These are phyloP conservation scores for Mycena amicta DNA, from an alignment of 768 basidiomycete species.

Conservation along the genomic window DNA sequence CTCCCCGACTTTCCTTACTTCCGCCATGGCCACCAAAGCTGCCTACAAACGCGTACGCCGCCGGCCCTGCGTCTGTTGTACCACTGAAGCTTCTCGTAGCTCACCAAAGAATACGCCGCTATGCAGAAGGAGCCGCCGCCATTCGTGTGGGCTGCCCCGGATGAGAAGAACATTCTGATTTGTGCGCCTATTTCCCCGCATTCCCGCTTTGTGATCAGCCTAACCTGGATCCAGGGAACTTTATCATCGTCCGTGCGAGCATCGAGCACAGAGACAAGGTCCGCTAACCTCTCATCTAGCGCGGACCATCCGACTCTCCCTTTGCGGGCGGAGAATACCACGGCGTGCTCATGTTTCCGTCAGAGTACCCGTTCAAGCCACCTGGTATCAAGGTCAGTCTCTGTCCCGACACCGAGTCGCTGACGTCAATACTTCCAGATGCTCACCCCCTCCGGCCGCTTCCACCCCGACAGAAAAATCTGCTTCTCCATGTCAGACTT, in stretches of 20 bases:
- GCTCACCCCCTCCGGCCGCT: slow-evolving; percentile 89
- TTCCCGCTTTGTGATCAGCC: neutral
- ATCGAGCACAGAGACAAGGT: neutral
- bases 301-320: slow-evolving; percentile 92
- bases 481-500: slow-evolving; percentile 99
- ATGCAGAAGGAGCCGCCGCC: slow-evolving; percentile 96
- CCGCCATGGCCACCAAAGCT: slow-evolving; percentile 79
- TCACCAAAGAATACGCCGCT: slow-evolving; percentile 83
- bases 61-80: slow-evolving; percentile 14
- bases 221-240: slow-evolving; percentile 71
- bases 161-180: slow-evolving; percentile 96
- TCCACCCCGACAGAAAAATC: slow-evolving; percentile 92
- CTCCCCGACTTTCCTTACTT: neutral
- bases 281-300: slow-evolving; percentile 43
- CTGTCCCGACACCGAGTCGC: neutral
- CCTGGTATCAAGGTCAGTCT: slow-evolving; percentile 87
- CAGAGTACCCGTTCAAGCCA: slow-evolving; percentile 96
- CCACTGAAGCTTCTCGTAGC: slow-evolving; percentile 42
- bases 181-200: slow-evolving; percentile 57
- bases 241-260: slow-evolving; percentile 68
- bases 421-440: slow-evolving; percentile 51
- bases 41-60: slow-evolving; percentile 76
- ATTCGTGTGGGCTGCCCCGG: slow-evolving; percentile 93
- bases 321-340: slow-evolving; percentile 94
- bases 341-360: slow-evolving; percentile 87